Evolutionary conservation across 306 rosid genomes (phyloP), one percentile per base, ranked within the genome.

Genomic region (Betula pendula): DNA sequence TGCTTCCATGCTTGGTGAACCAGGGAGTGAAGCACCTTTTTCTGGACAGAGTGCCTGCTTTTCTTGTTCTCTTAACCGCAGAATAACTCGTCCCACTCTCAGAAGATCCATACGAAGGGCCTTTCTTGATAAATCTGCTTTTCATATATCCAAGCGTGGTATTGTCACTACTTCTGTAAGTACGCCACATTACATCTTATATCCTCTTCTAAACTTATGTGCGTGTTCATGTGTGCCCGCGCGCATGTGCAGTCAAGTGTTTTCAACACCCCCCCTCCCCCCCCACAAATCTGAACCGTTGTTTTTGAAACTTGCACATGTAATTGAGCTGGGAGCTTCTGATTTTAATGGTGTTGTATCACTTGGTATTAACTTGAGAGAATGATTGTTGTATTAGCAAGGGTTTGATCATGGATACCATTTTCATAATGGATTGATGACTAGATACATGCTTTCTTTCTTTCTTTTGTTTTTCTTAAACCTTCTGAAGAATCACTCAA

Each of bases 41-140:
- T 56, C 51, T 55, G 67, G 77, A 49, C 86, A 68, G 48, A 81
- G 66, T 66, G 75, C 70, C 42, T 80, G 90, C 80, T 69, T 80
- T 45, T 82, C 93, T 76, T 86, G 96, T 84, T 88, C 89, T 70
- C 82, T 82, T 75, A 72, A 78, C 83, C 82, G 68, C 43, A 84
- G 66, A 75, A 82, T 73, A 53, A 72, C 83, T 75, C 75, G 79
- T 73, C 73, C 79, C 22, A 73, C 27, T 77, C 68, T 69, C 15
- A 72, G 79, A 7, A 79, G 83, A 71, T 79, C 86, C 53, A 50
- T 70, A 17, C 86, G 91, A 3, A 78, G 84, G 70, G 88, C 84
- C 72, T 84, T 91, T 77, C 75, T 72, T 29, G 91, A 93, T 79
- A 90, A 58, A 70, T 89, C 98, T 20, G 55, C 82, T 52, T 82